Base-by-base conservation (phyloP, 2,329 filamentous ascomycete species). In the Calonectria henricotiae region DNA sequence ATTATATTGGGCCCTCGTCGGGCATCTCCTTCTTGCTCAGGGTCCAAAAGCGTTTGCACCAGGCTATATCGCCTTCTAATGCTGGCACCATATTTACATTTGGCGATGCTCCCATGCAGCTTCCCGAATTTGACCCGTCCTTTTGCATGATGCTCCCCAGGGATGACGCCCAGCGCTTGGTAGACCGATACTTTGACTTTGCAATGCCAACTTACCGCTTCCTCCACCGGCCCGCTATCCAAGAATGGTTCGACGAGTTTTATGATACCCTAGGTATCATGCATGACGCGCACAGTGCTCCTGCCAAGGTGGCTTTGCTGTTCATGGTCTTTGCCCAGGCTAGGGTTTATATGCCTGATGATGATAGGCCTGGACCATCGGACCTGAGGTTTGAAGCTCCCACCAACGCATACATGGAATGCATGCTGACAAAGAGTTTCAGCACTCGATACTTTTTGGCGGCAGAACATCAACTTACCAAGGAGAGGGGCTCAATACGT, bases 201-300 rank as follows among this genome's bases (percentile, higher is more conserved):
- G 87, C 87, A 1, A 87, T 88, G 67, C 87, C 88, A 1, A 89
- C 88, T 0, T 87, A 89, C 73, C 83, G 87, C 0, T 89, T 89
- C 69, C 76, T 89, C 7, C 87, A 89, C 74, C 81, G 87, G 3
- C 85, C 86, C 0, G 87, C 84, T 0, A 83, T 89, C 3, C 83
- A 87, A 67, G 74, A 76, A n/a, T 88, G 86, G 86, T 78, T 86
- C 9, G 78, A 80, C 12, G 79, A 85, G 43, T 83, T 86, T 51
- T 82, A 83, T 51, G 79, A 81, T 8, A 82, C 79, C 0, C 20
- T 77, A 2, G 79, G 79, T 0, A 67, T 74, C 0, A 81, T 81
- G 79, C 69, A 68, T 27, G 76, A 76, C 30, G 62, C 68, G 0
- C 60, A 69, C 0, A 75, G 62, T 17, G 74, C 79, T n/a, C 71